Base-by-base conservation (phyloP, 805 yeast species). In the Yarrowia bubula region DNA sequence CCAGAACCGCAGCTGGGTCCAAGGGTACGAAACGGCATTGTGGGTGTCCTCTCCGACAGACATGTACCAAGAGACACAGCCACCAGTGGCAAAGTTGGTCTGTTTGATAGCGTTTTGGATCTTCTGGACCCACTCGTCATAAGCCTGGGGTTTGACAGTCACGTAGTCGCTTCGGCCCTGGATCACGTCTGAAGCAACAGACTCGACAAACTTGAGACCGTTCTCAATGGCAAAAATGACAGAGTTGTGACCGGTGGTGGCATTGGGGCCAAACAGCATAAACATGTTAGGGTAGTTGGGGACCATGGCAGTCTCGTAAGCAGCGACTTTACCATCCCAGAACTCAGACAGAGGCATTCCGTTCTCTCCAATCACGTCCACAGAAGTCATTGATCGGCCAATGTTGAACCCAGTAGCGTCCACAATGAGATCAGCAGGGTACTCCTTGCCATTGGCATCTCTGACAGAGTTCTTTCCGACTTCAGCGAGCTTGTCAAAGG, bases 321-420 rank as follows among this genome's bases (percentile, higher is more conserved):
- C 69, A 14, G 69, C 50, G 8, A 51, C 55, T 10, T 51, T 51
- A 4, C 58, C 58, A 15, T 51, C 43, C 58, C 58, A 51, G 32
- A 22, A 51, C 35, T 51, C 58, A 7, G 58, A 35, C 11, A 51
- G 22, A 22, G 58, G 58, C 58, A 32, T 68, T 57, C 35, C 65
- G 28, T 32, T 64, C 46, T 17, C 39, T 15, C 70, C 70, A 58
- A 38, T 15, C 4, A 33, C 42, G 33, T 32, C 38, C 32, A 35
- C 64, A 38, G 43, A 66, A 37, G 14, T 47, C 51, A 43, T 65
- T 32, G 48, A 55, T 17, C 67, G 44, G 6, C 28, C 38, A 14
- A 65, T n/a, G 48, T 66, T 57, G 64, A 66, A 68, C 2, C 70
- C 70, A 8, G 69, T 68, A n/a, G 68, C 68, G 8, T 68, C 68